phyloP scores from a whole-genome alignment of 495 filamentous ascomycete genomes.

The Bombardia bombarda region DNA sequence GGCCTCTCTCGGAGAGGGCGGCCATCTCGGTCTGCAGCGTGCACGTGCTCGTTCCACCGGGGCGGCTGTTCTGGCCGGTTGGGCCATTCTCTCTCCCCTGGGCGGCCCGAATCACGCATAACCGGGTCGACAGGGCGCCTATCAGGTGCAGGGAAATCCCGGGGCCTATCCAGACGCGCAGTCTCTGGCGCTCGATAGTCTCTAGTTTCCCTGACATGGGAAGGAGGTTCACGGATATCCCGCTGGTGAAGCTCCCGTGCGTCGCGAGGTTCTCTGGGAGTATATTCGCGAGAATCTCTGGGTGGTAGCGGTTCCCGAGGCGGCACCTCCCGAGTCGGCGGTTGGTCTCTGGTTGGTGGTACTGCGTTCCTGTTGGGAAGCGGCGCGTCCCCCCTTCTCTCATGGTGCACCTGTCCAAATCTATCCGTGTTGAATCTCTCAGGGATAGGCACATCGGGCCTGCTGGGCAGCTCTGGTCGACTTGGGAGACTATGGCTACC shows the following conservation, averaged over 20 bases:
- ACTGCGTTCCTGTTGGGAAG: no score
- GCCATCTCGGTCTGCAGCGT: constrained; percentile 25
- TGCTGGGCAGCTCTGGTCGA: constrained; percentile 32
- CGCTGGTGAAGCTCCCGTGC: constrained; percentile 13
- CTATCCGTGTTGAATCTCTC: constrained; percentile 28
- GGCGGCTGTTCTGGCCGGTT: constrained; percentile 24
- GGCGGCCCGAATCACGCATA: constrained; percentile 22
- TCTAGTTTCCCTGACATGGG: constrained; percentile 24
- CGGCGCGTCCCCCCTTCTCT: constrained; percentile 27
- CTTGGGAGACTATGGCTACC: constrained; percentile 25
- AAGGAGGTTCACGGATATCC: constrained; percentile 23
- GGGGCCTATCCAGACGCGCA: constrained; percentile 18
- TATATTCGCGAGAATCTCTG: constrained; percentile 14
- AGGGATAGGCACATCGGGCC: constrained; percentile 37
- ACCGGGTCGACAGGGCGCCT: constrained; percentile 17
- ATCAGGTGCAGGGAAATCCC: constrained; percentile 9
- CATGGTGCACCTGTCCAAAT: constrained; percentile 25
- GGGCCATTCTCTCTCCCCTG: constrained; percentile 25
- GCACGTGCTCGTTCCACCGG: constrained; percentile 20
- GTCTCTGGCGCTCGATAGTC: constrained; percentile 23
- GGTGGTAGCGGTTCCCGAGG: constrained; percentile 6
- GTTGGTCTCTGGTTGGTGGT: no score
- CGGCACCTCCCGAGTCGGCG: no score
- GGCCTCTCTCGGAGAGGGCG: constrained; percentile 28
- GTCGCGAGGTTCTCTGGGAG: constrained; percentile 28